Evolutionary conservation across 2,329 filamentous ascomycete species (phyloP), one percentile per base, ranked within the genome.

Genomic region (Pezicula rhizophila): DNA sequence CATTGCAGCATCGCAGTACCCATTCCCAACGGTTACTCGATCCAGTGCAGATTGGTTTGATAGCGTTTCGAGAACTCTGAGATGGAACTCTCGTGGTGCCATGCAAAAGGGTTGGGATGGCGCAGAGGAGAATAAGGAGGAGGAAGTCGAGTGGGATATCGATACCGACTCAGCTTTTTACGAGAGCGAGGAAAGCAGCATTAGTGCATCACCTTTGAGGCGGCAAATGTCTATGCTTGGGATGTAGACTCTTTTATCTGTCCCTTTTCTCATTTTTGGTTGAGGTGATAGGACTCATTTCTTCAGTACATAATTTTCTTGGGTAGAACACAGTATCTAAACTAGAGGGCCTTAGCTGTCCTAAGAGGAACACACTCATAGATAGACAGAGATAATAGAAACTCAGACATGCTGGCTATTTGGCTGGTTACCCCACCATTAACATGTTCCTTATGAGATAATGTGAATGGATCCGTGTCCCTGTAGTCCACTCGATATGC

Each of bases 11-110:
- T 95, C 88, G 26, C 90, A 95, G 65, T 99, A 96, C 63, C 93
- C 93, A 0, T 97, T 99, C 72, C 93, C 93, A 2, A 97, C 93
- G 1, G 92, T 99, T 39, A 89, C 95, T 50, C 87, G 89, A 55
- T 89, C 86, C 54, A 85, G 85, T 52, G 87, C 85, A 1, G 93
- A 99, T 67, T 99, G 93, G 93, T 96, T 99, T 64, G 88, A 96
- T 67, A 95, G 89, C 62, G 89, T 99, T 43, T 89, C 88, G 46
- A 82, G 92, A 52, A 96, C 92, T 3, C 75, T 99, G 51, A 80
- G 91, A 54, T 99, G 93, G 93, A 99, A 99, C 70, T 92, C 87
- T 23, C 80, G 93, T 41, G 91, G 90, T 4, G 91, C 92, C 5
- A 85, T 85, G 47, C 93, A 99, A 68, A 97, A 96, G 68, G 88